phyloP scores from a whole-genome alignment of 192 early-diverging fungal species.

The Podochytrium sp. region DNA sequence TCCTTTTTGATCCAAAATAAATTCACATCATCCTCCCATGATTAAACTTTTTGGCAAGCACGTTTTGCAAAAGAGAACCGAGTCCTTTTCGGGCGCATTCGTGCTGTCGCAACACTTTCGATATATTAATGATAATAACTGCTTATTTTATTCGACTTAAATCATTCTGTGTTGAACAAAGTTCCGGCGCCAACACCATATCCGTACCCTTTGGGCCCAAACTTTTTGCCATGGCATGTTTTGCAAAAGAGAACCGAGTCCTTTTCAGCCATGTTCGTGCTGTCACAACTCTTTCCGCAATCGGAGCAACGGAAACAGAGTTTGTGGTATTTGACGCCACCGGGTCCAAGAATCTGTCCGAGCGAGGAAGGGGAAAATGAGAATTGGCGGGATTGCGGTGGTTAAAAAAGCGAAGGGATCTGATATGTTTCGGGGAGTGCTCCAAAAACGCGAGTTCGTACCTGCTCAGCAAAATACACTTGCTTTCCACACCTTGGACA shows the following conservation, averaged over 20 bases:
- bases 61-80: slow-evolving; percentile 44
- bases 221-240: slow-evolving; percentile 47
- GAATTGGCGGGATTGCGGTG: too few species aligned
- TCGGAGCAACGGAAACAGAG: slow-evolving; percentile 49
- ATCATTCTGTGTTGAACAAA: slow-evolving; percentile 6
- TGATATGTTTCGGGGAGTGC: neutral
- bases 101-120: slow-evolving; percentile 44
- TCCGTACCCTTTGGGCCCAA: slow-evolving; percentile 53
- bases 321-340: slow-evolving; percentile 53
- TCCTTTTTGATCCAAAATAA: too few species aligned
- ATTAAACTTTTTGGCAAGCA: too few species aligned
- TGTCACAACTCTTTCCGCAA: slow-evolving; percentile 42
- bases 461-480: slow-evolving; percentile 49
- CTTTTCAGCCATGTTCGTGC: slow-evolving; percentile 45
- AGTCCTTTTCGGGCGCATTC: slow-evolving; percentile 46
- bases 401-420: too few species aligned
- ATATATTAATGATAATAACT: too few species aligned
- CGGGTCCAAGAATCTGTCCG: slow-evolving; percentile 51
- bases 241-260: slow-evolving; percentile 49
- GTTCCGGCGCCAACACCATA: slow-evolving; percentile 34
- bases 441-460: neutral
- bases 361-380: too few species aligned
- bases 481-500: slow-evolving; percentile 50
- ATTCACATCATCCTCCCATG: too few species aligned
- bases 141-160: too few species aligned